Percentiles rank a stretch among this genome's conserved stretches.
phyloP scores from a whole-genome alignment of 106 monocot genomes.

The Dendrobium huoshanense region DNA sequence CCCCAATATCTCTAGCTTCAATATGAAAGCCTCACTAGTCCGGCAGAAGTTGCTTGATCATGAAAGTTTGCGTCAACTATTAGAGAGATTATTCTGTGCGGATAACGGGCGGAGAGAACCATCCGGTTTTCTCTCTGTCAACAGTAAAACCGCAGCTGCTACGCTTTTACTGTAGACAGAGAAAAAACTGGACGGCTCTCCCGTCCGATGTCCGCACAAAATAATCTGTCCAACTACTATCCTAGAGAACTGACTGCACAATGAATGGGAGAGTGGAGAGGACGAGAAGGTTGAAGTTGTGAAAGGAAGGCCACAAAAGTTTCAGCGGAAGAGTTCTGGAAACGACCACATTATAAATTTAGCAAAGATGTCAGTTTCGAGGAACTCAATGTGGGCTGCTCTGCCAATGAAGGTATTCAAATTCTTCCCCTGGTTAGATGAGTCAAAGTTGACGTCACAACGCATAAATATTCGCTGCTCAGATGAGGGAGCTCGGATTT shows the following conservation, averaged over 20 bases:
- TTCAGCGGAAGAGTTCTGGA: slow-evolving; percentile 53
- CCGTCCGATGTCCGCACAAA: too few species aligned
- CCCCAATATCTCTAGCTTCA: not conserved
- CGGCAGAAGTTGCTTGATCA: too few species aligned
- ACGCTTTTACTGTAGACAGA: too few species aligned
- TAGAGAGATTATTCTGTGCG: too few species aligned
- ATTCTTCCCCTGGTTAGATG: slow-evolving; percentile 61
- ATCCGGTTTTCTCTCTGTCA: too few species aligned
- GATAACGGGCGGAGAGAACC: too few species aligned
- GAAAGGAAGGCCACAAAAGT: not conserved
- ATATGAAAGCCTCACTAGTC: too few species aligned
- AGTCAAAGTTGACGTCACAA: slow-evolving; percentile 85
- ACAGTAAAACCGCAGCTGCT: too few species aligned
- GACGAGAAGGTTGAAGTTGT: not conserved
- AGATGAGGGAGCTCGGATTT: slow-evolving; percentile 79
- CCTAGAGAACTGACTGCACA: too few species aligned
- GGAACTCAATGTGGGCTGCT: slow-evolving; percentile 95
- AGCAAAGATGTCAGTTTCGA: slow-evolving; percentile 73
- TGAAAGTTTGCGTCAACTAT: too few species aligned
- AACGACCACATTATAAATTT: slow-evolving; percentile 96
- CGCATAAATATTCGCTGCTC: slow-evolving; percentile 70
- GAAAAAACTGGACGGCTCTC: too few species aligned
- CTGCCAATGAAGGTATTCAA: slow-evolving; percentile 89
- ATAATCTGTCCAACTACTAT: too few species aligned
- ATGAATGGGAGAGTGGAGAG: not conserved